Conservation (phyloP, 768 basidiomycete species). For the Mycena galopus region DNA sequence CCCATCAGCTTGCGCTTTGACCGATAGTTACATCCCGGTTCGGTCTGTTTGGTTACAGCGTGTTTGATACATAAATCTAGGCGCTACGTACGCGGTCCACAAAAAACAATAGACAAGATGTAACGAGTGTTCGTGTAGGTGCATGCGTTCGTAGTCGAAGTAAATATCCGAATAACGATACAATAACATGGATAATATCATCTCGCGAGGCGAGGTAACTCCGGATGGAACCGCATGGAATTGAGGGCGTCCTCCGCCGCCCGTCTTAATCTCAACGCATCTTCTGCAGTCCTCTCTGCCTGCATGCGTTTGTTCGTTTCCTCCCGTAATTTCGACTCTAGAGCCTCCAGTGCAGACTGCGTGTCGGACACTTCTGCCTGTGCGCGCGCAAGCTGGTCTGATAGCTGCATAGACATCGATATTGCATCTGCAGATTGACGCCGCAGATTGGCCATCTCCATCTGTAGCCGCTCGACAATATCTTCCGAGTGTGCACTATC, state of each 20-base stretch:
- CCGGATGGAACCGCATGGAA: constrained; percentile 46
- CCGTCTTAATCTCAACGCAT: constrained; percentile 61
- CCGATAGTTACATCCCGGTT: neutral
- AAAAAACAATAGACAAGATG: neutral
- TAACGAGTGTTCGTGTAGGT: constrained; percentile 4
- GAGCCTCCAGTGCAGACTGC: constrained; percentile 64
- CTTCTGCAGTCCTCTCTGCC: constrained; percentile 65
- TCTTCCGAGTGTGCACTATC: constrained; percentile 50
- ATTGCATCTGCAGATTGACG: constrained; percentile 79
- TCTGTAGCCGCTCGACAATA: constrained; percentile 71
- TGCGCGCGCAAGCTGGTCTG: constrained; percentile 77
- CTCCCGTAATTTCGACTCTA: constrained; percentile 72
- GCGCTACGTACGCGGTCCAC: neutral
- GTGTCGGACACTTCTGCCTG: constrained; percentile 71
- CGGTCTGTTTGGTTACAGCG: neutral
- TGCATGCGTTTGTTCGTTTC: constrained; percentile 71
- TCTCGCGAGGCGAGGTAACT: constrained; percentile 12
- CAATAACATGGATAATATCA: neutral
- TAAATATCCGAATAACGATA: constrained; percentile 34
- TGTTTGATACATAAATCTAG: neutral
- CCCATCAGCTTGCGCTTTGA: constrained; percentile 9
- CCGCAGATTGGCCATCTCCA: constrained; percentile 73
- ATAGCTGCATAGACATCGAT: constrained; percentile 71
- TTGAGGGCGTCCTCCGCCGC: constrained; percentile 65
- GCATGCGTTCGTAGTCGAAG: constrained; percentile 7